phyloP scores from a whole-genome alignment of 78 protist genomes.

The Dictyostelium brefeldianum region DNA sequence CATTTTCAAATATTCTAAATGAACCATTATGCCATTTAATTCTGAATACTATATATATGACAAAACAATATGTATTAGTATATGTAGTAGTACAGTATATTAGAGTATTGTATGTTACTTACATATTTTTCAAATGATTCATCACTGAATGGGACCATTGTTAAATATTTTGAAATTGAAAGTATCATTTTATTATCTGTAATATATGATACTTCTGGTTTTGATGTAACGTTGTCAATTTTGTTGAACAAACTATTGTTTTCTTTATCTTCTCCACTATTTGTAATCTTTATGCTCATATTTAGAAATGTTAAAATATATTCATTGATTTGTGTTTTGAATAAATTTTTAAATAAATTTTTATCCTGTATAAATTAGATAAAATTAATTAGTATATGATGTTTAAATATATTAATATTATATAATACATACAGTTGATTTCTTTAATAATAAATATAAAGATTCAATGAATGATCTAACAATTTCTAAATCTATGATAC shows the following conservation, averaged over 20 bases:
- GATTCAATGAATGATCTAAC: background rate
- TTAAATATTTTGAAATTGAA: background rate
- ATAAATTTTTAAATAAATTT: background rate
- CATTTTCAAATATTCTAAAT: background rate
- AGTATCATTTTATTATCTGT: background rate
- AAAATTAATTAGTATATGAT: too few species aligned
- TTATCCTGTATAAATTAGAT: background rate
- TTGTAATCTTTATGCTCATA: background rate
- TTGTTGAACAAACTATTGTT: background rate
- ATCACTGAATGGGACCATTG: background rate
- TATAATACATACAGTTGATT: slow-evolving; percentile 1
- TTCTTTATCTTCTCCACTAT: background rate
- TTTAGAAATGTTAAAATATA: slow-evolving; percentile 19
- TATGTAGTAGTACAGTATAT: background rate
- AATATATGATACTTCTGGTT: background rate
- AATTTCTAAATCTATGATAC: background rate
- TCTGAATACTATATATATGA: slow-evolving; percentile 16
- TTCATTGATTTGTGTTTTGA: slow-evolving; percentile 10
- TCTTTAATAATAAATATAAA: slow-evolving; percentile 6
- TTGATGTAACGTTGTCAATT: too few species aligned
- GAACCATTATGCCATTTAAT: slow-evolving; percentile 15
- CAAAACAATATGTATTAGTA: background rate
- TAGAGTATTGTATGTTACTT: background rate
- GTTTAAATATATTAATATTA: background rate
- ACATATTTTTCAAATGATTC: background rate